Percentiles rank a stretch among this genome's conserved stretches.
phyloP scores from a whole-genome alignment of 768 basidiomycete species.

The Collybia sordida region DNA sequence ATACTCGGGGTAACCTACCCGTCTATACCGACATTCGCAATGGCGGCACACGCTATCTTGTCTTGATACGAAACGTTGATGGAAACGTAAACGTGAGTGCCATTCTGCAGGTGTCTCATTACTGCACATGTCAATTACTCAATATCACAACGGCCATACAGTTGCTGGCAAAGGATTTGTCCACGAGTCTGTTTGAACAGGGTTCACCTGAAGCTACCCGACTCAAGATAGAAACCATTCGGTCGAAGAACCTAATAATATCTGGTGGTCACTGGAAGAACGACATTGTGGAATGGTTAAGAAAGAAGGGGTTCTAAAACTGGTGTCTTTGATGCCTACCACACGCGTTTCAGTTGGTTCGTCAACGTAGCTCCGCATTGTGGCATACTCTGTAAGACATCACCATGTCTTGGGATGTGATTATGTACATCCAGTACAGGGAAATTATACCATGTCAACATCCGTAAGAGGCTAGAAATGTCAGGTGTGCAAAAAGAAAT shows the following conservation, averaged over 20 bases:
- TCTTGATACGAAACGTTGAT: conserved; percentile 67
- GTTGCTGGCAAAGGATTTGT: conserved; percentile 61
- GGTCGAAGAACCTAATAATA: conserved; percentile 56
- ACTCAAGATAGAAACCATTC: conserved; percentile 46
- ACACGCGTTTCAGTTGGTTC: not conserved
- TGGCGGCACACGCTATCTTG: conserved; percentile 54
- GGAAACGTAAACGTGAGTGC: conserved; percentile 56
- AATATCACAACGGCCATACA: conserved; percentile 22
- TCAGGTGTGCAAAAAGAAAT: too few relatives aligned
- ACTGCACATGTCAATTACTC: conserved; percentile 1
- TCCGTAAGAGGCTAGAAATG: too few relatives aligned
- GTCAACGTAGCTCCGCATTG: not conserved
- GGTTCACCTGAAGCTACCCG: conserved; percentile 45
- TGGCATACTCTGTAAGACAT: too few relatives aligned
- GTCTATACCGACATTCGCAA: conserved; percentile 78
- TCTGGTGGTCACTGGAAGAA: conserved; percentile 65
- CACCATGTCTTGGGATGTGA: too few relatives aligned
- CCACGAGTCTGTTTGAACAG: conserved; percentile 45
- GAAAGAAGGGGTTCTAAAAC: conserved; percentile 58
- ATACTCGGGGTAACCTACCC: conserved; percentile 64
- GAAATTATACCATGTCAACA: too few relatives aligned
- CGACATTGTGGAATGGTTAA: conserved; percentile 62
- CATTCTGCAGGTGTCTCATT: not conserved
- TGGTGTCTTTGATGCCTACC: not conserved
- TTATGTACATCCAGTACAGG: too few relatives aligned